Base-by-base conservation (phyloP, 176 grass and related monocot species). In the Cenchrus americanus region DNA sequence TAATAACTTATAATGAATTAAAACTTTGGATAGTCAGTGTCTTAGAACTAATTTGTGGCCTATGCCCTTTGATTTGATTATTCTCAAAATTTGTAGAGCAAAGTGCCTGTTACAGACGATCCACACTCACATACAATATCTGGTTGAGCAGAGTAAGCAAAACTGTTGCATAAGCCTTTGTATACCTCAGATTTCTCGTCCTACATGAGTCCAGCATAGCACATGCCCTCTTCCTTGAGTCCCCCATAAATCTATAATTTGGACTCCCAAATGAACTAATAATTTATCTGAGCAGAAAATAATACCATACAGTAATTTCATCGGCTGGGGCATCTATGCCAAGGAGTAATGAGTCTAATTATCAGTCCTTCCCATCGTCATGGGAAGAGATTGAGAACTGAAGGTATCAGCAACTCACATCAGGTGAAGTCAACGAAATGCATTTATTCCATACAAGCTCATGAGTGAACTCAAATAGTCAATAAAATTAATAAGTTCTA, bases 381-480 rank as follows among this genome's bases (percentile, higher is more conserved):
- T 48, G 5, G 71, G 37, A 32, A 27, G 71, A 60, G 32, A 81
- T 19, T 22, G 37, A 59, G 24, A 75, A 63, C 40, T 15, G 7
- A 65, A 22, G 23, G 48, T 73, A 23, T 58, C 81, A 41, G 44
- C 3, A 71, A 85, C 40, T 81, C 47, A 2, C 24, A 82, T 59
- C 15, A 41, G 48, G 18, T 58, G 61, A 86, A 90, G 79, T 90
- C 83, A 86, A 82, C 48, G 7, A 65, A 69, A 82, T 22, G 21
- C 61, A 82, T 22, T 42, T 64, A 62, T 81, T 70, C 24, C 55
- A 62, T 43, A 55, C 34, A 86, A 82, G 10, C 37, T 24, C 8
- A 1, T 26, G 65, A 62, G 82, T 78, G 58, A 78, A 75, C 78
- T 73, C 73, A 71, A 65, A 66, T 4, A 78, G 83, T 82, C 72